These are phyloP conservation scores for Pythium biforme DNA, from an alignment of 352 stramenopile genomes.

Conservation along the genomic window DNA sequence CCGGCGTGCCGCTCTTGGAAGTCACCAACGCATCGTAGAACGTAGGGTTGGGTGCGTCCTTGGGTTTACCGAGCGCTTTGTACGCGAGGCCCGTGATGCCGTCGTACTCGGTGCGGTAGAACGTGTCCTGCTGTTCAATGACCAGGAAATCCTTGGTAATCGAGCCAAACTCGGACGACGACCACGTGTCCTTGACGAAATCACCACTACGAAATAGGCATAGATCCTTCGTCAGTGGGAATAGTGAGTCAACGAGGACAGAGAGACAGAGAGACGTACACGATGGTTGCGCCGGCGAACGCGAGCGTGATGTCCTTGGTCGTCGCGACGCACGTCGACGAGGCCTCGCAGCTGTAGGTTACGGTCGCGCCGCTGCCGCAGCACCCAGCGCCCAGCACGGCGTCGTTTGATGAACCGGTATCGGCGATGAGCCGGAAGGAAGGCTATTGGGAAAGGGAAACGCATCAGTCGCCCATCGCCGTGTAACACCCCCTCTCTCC, in stretches of 20 bases:
- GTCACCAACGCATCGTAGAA: conserved; percentile 58
- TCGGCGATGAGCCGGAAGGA: conserved; percentile 76
- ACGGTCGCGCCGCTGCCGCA: conserved; percentile 43
- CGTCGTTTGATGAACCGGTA: conserved; percentile 83
- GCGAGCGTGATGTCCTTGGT: conserved; percentile 35
- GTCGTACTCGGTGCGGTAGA: conserved; percentile 74
- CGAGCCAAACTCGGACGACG: conserved; percentile 46
- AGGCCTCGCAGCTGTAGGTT: conserved; percentile 67
- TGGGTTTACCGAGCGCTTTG: conserved; percentile 45
- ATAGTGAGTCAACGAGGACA: too few relatives aligned
- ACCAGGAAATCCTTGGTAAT: conserved; percentile 70
- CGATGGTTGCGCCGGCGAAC: conserved; percentile 65
- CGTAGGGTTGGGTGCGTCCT: conserved; percentile 38
- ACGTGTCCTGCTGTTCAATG: conserved; percentile 72
- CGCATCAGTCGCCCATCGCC: too few relatives aligned
- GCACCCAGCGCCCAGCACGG: conserved; percentile 59
- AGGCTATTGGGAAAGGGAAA: conserved; percentile 33
- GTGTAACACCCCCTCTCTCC: too few relatives aligned
- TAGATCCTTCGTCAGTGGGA: too few relatives aligned
- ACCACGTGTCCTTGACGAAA: conserved; percentile 71
- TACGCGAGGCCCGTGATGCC: conserved; percentile 80
- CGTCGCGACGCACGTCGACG: conserved; percentile 51
- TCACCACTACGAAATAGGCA: conserved; percentile 37
- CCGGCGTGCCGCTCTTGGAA: conserved; percentile 33
- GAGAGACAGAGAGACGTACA: too few relatives aligned